Conservation (phyloP, 768 basidiomycete genomes). For the Pleurotus platypus region DNA sequence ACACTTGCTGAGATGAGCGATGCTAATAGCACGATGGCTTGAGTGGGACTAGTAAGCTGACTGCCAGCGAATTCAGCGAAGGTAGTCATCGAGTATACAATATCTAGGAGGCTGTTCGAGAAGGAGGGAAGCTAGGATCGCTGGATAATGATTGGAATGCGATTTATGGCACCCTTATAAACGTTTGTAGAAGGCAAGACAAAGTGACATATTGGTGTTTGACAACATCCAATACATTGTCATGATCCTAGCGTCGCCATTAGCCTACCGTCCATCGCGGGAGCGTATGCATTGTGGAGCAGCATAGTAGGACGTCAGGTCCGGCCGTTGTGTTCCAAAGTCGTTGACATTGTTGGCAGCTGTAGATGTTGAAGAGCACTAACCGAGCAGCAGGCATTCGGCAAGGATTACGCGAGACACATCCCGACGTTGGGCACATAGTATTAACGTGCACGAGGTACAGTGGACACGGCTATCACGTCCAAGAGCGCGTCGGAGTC, state of each 20-base stretch:
- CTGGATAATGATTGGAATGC: neutral
- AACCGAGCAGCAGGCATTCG: neutral
- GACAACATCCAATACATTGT: neutral
- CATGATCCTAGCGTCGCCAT: neutral
- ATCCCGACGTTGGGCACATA: neutral
- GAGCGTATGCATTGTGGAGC: neutral
- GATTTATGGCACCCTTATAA: neutral
- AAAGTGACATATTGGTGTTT: neutral
- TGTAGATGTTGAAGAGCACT: neutral
- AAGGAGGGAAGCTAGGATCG: neutral
- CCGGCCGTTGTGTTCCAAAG: neutral
- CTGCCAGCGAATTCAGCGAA: slow-evolving; percentile 4
- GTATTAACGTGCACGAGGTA: neutral
- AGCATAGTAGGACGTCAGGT: neutral
- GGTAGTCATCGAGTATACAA: neutral
- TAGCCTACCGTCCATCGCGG: neutral
- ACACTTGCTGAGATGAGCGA: slow-evolving; percentile 21
- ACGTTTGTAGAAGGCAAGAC: neutral
- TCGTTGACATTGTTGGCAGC: slow-evolving; percentile 1
- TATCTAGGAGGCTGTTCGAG: neutral
- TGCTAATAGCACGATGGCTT: slow-evolving; percentile 12
- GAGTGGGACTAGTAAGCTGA: slow-evolving; percentile 8
- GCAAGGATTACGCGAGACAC: neutral
- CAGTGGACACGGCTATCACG: neutral
- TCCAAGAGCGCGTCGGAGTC: no score